These are phyloP conservation scores for Neocucurbitaria cava DNA, from an alignment of 2,329 filamentous ascomycete genomes.

Conservation along the genomic window DNA sequence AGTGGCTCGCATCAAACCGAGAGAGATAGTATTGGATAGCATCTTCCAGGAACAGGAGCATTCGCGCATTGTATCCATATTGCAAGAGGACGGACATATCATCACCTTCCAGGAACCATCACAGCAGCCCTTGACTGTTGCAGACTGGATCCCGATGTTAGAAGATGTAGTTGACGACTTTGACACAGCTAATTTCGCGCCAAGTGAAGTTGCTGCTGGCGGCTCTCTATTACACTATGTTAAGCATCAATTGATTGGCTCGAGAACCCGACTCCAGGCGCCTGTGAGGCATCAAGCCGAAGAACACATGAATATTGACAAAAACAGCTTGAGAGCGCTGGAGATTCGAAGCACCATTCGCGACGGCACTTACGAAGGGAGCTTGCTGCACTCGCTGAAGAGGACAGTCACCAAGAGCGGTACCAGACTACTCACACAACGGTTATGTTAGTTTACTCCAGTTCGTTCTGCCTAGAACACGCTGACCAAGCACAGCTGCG, in stretches of 20 bases:
- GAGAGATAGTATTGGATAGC: slow-evolving; percentile 80
- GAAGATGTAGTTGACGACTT: slow-evolving; percentile 71
- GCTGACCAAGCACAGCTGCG: slow-evolving; percentile 59
- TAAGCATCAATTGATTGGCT: slow-evolving; percentile 75
- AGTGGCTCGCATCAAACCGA: slow-evolving; percentile 80
- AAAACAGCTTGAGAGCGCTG: slow-evolving; percentile 85
- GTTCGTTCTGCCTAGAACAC: accelerated
- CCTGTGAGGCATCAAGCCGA: slow-evolving; percentile 76
- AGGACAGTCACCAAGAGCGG: slow-evolving; percentile 92
- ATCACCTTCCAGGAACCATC: slow-evolving; percentile 72
- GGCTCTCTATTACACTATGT: slow-evolving; percentile 86
- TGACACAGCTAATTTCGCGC: slow-evolving; percentile 64
- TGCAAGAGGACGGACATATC: slow-evolving; percentile 77
- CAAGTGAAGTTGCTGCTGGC: slow-evolving; percentile 76
- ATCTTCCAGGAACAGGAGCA: slow-evolving; percentile 62
- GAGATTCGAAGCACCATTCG: slow-evolving; percentile 88
- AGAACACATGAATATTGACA: slow-evolving; percentile 89
- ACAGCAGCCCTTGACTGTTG: slow-evolving; percentile 55
- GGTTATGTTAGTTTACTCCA: slow-evolving; percentile 66
- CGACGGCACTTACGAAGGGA: slow-evolving; percentile 80
- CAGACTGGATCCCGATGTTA: slow-evolving; percentile 77
- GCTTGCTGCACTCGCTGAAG: slow-evolving; percentile 86
- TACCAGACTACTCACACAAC: slow-evolving; percentile 80
- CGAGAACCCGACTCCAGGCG: slow-evolving; percentile 81
- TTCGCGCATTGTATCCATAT: slow-evolving; percentile 68